Percentiles rank a stretch among this genome's conserved stretches.
Conservation (phyloP, 495 filamentous ascomycete genomes). For the Clohesyomyces aquaticus region DNA sequence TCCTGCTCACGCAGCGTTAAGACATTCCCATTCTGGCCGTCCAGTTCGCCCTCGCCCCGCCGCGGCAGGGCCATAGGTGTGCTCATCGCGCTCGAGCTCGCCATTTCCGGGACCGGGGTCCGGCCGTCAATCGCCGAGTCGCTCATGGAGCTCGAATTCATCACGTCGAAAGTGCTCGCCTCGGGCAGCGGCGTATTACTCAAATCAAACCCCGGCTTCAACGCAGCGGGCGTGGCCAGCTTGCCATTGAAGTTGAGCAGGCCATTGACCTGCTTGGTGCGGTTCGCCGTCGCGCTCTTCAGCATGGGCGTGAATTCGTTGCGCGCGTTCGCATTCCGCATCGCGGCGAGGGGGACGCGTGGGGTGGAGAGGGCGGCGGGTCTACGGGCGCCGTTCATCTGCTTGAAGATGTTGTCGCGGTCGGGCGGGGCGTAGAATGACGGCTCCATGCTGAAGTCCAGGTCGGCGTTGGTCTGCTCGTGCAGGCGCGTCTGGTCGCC, state of each 20-base stretch:
- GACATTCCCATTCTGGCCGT: constrained; percentile 86
- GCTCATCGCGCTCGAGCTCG: constrained; percentile 74
- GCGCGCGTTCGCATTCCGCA: constrained; percentile 65
- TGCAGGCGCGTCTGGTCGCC: constrained; percentile 80
- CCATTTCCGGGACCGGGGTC: constrained; percentile 70
- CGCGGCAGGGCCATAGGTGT: constrained; percentile 74
- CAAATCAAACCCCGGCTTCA: constrained; percentile 62
- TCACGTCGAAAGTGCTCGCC: constrained; percentile 64
- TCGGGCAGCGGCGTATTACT: constrained; percentile 48
- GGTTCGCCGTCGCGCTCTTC: constrained; percentile 83
- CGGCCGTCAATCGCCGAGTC: constrained; percentile 44
- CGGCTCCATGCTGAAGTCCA: constrained; percentile 78
- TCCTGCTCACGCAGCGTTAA: constrained; percentile 93
- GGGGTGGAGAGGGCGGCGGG: constrained; percentile 61
- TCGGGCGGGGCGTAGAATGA: constrained; percentile 80
- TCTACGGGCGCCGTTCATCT: constrained; percentile 24
- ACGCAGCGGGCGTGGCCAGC: constrained; percentile 70
- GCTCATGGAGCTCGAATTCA: constrained; percentile 45
- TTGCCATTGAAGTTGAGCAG: constrained; percentile 45
- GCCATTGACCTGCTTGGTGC: constrained; percentile 60
- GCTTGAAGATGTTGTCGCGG: constrained; percentile 32
- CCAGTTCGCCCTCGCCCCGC: constrained; percentile 68
- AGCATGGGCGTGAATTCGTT: constrained; percentile 92
- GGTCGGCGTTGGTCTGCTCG: constrained; percentile 67
- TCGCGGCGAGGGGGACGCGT: constrained; percentile 66